Percentiles rank a stretch among this genome's conserved stretches.
Conservation (phyloP, 768 basidiomycete species). For the Leccinum boreale region DNA sequence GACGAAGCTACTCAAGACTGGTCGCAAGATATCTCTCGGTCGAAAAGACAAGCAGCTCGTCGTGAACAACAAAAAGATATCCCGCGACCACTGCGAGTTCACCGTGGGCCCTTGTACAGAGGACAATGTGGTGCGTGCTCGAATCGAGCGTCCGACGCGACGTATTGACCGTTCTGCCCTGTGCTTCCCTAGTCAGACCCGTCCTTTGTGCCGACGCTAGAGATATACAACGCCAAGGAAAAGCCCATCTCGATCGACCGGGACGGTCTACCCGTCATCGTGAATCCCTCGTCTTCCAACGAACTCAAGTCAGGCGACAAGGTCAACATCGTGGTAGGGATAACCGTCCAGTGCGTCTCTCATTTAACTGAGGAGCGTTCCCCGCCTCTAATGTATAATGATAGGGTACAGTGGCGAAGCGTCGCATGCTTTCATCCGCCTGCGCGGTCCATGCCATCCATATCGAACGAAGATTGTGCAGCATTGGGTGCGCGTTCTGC, state of each 20-base stretch:
- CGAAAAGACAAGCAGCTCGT: constrained; percentile 51
- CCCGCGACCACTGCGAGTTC: constrained; percentile 57
- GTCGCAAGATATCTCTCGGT: constrained; percentile 51
- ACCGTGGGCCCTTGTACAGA: constrained; percentile 48
- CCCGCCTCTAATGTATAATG: constrained; percentile 1
- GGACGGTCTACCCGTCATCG: constrained; percentile 25
- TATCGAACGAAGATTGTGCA: constrained; percentile 44
- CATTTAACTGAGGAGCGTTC: no score
- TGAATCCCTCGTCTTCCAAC: constrained; percentile 37
- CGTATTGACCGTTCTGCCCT: neutral
- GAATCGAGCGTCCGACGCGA: neutral
- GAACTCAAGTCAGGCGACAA: constrained; percentile 55
- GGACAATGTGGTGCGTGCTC: constrained; percentile 52
- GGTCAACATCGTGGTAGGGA: constrained; percentile 42
- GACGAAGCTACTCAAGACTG: constrained; percentile 61
- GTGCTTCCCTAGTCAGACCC: constrained; percentile 44
- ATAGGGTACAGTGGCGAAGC: constrained; percentile 50
- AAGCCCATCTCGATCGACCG: constrained; percentile 45
- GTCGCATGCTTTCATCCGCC: constrained; percentile 48
- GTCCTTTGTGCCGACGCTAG: constrained; percentile 43
- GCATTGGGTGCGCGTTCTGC: constrained; percentile 47
- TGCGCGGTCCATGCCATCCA: constrained; percentile 32
- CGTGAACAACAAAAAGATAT: constrained; percentile 62
- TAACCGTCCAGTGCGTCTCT: constrained; percentile 43
- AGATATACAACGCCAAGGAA: constrained; percentile 45